These are phyloP conservation scores for Starmerella kuoi DNA, from an alignment of 805 yeast genomes.

Conservation along the genomic window DNA sequence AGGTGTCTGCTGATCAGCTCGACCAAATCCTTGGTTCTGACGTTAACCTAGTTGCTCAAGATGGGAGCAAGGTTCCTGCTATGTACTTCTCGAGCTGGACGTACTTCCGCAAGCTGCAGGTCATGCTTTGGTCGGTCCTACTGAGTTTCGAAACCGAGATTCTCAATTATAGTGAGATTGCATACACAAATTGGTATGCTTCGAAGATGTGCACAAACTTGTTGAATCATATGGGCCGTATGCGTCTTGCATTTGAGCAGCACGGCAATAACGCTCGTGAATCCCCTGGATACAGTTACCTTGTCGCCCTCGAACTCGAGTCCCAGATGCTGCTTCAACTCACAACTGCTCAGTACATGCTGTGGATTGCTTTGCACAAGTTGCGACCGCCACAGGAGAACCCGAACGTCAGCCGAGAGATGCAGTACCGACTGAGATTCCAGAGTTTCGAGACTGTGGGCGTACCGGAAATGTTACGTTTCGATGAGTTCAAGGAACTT, in stretches of 20 bases:
- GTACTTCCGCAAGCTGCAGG: conserved; percentile 48
- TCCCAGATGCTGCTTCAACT: conserved; percentile 25
- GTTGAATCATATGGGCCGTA: conserved; percentile 36
- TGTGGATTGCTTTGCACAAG: conserved; percentile 20
- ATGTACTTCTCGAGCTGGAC: conserved; percentile 63
- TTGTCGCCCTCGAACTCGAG: conserved; percentile 26
- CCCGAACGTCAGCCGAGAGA: conserved; percentile 17
- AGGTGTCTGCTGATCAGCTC: conserved; percentile 55
- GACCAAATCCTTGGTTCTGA: conserved; percentile 35
- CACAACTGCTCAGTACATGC: conserved; percentile 26
- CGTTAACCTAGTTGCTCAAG: conserved; percentile 18
- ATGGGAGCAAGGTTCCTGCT: conserved; percentile 27
- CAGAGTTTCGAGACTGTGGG: conserved; percentile 74
- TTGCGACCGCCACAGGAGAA: conserved; percentile 16
- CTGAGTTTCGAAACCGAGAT: conserved; percentile 67
- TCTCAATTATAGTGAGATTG: conserved; percentile 58
- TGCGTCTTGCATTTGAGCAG: conserved; percentile 26
- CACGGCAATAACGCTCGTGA: conserved; percentile 15
- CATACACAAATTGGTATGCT: conserved; percentile 56
- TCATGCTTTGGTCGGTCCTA: conserved; percentile 62
- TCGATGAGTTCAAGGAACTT: conserved; percentile 26
- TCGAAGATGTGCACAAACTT: conserved; percentile 36
- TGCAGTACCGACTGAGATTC: conserved; percentile 48
- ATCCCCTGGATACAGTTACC: conserved; percentile 19
- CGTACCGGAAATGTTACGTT: conserved; percentile 53